Percentiles rank a stretch among this genome's conserved stretches.
phyloP scores from a whole-genome alignment of 768 basidiomycete genomes.

The Omphalotus guepiniiformis region DNA sequence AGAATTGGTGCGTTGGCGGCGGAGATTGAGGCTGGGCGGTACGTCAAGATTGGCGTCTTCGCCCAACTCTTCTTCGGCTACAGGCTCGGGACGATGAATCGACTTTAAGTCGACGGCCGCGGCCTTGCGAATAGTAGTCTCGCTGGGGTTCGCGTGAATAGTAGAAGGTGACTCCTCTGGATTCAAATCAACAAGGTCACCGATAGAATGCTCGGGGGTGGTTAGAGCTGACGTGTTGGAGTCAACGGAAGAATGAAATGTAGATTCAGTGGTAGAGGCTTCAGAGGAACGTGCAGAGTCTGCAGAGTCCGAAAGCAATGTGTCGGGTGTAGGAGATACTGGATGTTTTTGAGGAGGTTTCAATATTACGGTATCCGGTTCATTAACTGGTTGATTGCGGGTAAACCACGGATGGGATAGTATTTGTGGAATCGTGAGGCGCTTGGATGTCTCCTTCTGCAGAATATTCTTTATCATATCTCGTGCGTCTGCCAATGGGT shows the following conservation, averaged over 20 bases:
- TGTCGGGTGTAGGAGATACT: conserved; percentile 3
- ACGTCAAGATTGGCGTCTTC: conserved; percentile 15
- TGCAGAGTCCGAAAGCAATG: conserved; percentile 11
- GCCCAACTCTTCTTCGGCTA: conserved; percentile 47
- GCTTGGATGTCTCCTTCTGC: conserved; percentile 68
- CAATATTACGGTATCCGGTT: background rate
- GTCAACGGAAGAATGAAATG: conserved; percentile 31
- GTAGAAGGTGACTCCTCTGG: conserved; percentile 21
- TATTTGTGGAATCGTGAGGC: conserved; percentile 80
- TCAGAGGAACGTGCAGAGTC: conserved; percentile 44
- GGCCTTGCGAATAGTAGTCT: conserved; percentile 53
- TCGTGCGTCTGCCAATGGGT: conserved; percentile 62
- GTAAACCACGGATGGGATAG: conserved; percentile 86
- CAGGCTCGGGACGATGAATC: conserved; percentile 43
- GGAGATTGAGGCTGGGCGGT: conserved; percentile 24
- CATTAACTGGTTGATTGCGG: conserved; percentile 11
- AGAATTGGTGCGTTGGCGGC: conserved; percentile 21
- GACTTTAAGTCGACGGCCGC: conserved; percentile 30
- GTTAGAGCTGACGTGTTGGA: conserved; percentile 46
- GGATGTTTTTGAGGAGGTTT: conserved; percentile 8
- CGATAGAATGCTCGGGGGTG: conserved; percentile 47
- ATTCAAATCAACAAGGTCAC: conserved; percentile 40
- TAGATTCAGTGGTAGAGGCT: conserved; percentile 44
- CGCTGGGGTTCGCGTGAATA: conserved; percentile 51
- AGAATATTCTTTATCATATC: conserved; percentile 78